A percentile compares a stretch with the other conserved stretches of the same genome.
Conservation (phyloP, 306 rosid species). For the Adenanthera pavonina region DNA sequence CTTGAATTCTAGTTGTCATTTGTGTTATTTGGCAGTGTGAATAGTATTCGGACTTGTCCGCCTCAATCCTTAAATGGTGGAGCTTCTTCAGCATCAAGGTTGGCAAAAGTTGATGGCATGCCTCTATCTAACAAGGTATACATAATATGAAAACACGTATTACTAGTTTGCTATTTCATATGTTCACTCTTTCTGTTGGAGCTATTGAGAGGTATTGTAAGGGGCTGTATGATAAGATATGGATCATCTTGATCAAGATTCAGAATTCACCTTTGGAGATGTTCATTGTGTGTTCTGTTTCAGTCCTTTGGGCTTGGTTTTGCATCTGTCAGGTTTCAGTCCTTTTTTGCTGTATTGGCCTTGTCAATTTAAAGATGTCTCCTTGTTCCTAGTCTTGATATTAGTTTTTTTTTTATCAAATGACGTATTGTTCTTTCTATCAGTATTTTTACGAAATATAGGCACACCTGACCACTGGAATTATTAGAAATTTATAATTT, state of each 20-base stretch:
- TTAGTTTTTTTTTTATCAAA: background rate
- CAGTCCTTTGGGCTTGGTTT: constrained; percentile 24
- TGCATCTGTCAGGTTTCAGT: constrained; percentile 24
- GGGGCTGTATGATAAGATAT: constrained; percentile 4
- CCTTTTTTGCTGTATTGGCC: constrained; percentile 27
- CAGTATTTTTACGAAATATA: constrained; percentile 16
- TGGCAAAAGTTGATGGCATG: constrained; percentile 78
- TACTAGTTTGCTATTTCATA: constrained; percentile 18
- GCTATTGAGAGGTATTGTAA: constrained; percentile 4
- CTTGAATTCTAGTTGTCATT: constrained; percentile 32
- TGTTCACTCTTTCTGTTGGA: constrained; percentile 28
- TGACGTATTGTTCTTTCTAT: constrained; percentile 13
- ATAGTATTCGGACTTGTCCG: constrained; percentile 94
- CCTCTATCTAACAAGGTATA: constrained; percentile 81
- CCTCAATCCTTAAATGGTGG: constrained; percentile 79
- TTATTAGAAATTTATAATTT: constrained; percentile 17
- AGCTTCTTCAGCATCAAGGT: constrained; percentile 73
- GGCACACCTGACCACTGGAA: constrained; percentile 11
- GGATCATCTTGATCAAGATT: constrained; percentile 12
- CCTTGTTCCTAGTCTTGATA: constrained; percentile 1
- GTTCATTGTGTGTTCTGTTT: constrained; percentile 26
- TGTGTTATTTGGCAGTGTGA: constrained; percentile 70
- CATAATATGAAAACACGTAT: background rate
- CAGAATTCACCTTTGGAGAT: background rate
- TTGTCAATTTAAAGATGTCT: constrained; percentile 6